Conservation (phyloP, 345 rosid species). For the Arabis alpina region DNA sequence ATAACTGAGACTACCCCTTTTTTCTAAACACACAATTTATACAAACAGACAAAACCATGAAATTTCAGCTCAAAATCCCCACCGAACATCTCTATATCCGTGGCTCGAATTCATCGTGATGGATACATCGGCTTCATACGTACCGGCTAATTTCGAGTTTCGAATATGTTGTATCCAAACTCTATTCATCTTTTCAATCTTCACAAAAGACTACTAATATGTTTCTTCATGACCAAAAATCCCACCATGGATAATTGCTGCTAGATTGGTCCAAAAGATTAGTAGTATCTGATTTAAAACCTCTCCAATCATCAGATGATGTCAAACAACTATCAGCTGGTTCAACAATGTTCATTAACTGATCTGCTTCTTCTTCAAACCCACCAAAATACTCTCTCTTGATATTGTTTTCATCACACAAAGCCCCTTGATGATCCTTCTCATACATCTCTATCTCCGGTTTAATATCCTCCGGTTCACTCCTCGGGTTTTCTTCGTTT, state of each 20-base stretch:
- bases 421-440: conserved; percentile 45
- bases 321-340: conserved; percentile 65
- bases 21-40: conserved; percentile 31
- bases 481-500: conserved; percentile 43
- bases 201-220: background rate
- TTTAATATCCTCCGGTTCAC: conserved; percentile 29
- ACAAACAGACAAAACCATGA: conserved; percentile 25
- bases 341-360: conserved; percentile 59
- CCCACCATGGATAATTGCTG: conserved; percentile 69
- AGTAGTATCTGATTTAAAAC: conserved; percentile 55
- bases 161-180: conserved; percentile 1
- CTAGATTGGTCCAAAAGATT: conserved; percentile 58
- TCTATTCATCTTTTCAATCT: conserved; percentile 9
- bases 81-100: conserved; percentile 19
- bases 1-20: background rate
- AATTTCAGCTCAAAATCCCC: conserved; percentile 27
- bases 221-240: conserved; percentile 61
- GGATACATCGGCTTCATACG: conserved; percentile 7
- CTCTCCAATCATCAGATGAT: conserved; percentile 74
- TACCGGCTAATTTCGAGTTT: conserved; percentile 4
- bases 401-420: conserved; percentile 53
- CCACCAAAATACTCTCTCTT: conserved; percentile 64
- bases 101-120: conserved; percentile 10
- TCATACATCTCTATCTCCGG: conserved; percentile 47
- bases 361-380: conserved; percentile 58